These are phyloP conservation scores for Funneliformis geosporum DNA, from an alignment of 192 early-diverging fungal species.

Conservation along the genomic window DNA sequence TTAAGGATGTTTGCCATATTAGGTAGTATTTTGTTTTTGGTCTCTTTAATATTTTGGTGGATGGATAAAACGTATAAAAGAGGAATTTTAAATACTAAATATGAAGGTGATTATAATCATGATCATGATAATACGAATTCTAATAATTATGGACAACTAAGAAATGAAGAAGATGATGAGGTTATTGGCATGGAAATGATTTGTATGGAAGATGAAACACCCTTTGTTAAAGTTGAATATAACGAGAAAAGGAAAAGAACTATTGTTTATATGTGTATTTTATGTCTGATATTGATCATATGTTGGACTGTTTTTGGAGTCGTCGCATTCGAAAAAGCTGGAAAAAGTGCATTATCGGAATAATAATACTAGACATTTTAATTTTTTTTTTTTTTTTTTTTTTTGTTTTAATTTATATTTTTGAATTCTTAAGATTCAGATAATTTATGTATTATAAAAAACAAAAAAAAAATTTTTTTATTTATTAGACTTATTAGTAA, in stretches of 20 bases:
- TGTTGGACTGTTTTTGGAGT: conserved; percentile 27
- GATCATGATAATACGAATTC: no score
- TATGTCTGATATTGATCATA: not conserved
- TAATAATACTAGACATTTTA: not conserved
- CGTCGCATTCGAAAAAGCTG: conserved; percentile 26
- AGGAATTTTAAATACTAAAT: conserved; percentile 16
- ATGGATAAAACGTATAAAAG: conserved; percentile 19
- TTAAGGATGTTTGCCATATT: conserved; percentile 23
- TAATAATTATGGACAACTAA: conserved; percentile 12
- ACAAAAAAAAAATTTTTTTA: no score
- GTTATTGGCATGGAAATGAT: not conserved
- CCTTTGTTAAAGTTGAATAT: not conserved
- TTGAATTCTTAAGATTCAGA: no score
- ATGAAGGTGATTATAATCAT: not conserved
- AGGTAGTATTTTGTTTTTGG: not conserved
- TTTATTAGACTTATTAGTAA: no score
- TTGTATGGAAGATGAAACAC: not conserved
- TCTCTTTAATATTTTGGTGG: conserved; percentile 25
- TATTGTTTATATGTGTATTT: conserved; percentile 16
- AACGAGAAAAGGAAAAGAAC: not conserved
- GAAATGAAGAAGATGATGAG: not conserved
- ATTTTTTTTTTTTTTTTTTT: no score
- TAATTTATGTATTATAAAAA: no score
- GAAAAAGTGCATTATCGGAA: conserved; percentile 7
- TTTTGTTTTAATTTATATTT: no score